These are phyloP conservation scores for Monilinia laxa DNA, from an alignment of 2,329 filamentous ascomycete species.

Conservation along the genomic window DNA sequence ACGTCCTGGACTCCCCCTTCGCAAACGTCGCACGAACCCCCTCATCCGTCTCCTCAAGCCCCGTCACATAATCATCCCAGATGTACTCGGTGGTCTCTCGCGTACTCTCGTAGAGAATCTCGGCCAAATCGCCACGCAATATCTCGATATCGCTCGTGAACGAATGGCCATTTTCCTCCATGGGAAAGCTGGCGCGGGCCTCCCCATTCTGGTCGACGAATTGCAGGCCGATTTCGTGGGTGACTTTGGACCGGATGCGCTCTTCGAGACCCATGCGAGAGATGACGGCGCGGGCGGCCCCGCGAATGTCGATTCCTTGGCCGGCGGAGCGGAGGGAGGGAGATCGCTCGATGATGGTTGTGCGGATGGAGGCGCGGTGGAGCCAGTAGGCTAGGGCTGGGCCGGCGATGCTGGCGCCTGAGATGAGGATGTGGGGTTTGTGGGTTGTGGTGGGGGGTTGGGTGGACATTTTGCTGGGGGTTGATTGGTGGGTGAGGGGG, in stretches of 20 bases:
- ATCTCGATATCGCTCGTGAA: conserved; percentile 49
- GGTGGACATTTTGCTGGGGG: background rate
- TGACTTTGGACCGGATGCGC: conserved; percentile 42
- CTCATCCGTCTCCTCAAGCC: background rate
- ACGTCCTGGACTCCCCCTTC: background rate
- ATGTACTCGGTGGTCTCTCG: conserved; percentile 30
- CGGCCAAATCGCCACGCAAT: conserved; percentile 45
- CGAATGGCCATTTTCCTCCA: conserved; percentile 35
- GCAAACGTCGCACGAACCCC: conserved; percentile 7
- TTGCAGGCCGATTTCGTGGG: conserved; percentile 47
- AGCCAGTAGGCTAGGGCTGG: conserved; percentile 52
- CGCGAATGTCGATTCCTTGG: conserved; percentile 55
- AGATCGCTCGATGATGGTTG: conserved; percentile 47
- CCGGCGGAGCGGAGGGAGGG: conserved; percentile 48
- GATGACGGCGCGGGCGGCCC: conserved; percentile 43
- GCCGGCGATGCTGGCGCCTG: conserved; percentile 42
- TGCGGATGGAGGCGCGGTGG: conserved; percentile 41
- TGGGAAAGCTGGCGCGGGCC: conserved; percentile 42
- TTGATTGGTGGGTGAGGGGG: background rate
- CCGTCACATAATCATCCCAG: conserved; percentile 9
- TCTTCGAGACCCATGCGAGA: conserved; percentile 45
- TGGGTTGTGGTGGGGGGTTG: background rate
- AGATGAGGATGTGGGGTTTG: conserved; percentile 38
- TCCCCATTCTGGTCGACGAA: conserved; percentile 44
- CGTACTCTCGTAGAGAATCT: conserved; percentile 44